Base-by-base conservation (phyloP, 1,284 basidiomycete genomes). In the Phlebopus sp. region DNA sequence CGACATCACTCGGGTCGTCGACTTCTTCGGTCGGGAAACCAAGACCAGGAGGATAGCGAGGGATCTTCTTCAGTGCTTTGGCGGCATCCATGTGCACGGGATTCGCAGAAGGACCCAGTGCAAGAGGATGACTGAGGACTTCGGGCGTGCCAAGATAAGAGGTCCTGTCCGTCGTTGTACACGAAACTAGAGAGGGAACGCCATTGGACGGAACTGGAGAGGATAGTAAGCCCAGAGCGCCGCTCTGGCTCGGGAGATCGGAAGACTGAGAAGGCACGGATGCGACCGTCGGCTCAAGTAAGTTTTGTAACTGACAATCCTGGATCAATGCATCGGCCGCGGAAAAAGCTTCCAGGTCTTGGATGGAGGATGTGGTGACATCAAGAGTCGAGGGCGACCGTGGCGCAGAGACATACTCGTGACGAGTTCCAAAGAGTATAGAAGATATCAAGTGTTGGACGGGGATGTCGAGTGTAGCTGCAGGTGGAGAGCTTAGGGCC, bases 11-110 rank as follows among this genome's bases (percentile, higher is more conserved):
- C 14, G 25, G 11, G 25, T 13, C 11, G 3, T n/a, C 18, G 15
- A 41, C 25, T 19, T 37, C 38, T 4, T 36, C 35, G 2, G 19
- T 21, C 4, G 32, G 32, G 35, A 27, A 42, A 17, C 39, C 39
- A 25, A 42, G 46, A 21, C 46, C 39, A 18, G 39, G 46, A 41
- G 46, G 46, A 42, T 47, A 42, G 5, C 15, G 34, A 17, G 46
- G 39, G 8, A 39, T 17, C 30, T 37, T 42, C 42, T 44, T 44
- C 34, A 29, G 31, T 29, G 27, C 27, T n/a, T 11, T n/a, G 6
- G 13, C 23, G 19, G 5, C 23, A 6, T 7, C 17, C 18, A 23
- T 19, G 15, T 19, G 8, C 19, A 15, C 29, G 34, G 30, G 9
- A 18, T 14, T 30, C 19, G 23, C 37, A n/a, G 15, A 39, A 29